Conservation (phyloP, 805 yeast genomes). For the Kazachstania taianensis region DNA sequence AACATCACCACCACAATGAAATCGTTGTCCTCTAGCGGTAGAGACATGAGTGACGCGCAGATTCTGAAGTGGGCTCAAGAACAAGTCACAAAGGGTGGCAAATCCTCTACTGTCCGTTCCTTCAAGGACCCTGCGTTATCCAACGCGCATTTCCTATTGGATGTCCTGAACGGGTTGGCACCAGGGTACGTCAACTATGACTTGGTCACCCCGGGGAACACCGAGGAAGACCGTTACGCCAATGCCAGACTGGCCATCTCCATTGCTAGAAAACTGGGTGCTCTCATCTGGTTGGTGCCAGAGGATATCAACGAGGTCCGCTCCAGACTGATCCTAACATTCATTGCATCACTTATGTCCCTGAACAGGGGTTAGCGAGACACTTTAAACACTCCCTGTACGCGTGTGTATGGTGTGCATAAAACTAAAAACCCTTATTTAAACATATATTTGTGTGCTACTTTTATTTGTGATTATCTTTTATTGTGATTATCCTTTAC, state of each 20-base stretch:
- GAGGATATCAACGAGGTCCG: constrained; percentile 97
- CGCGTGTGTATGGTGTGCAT: too few species aligned
- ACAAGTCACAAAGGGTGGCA: constrained; percentile 80
- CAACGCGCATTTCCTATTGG: constrained; percentile 73
- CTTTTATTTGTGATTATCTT: neutral
- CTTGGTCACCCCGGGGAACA: constrained; percentile 67
- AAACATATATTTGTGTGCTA: neutral
- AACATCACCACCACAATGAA: constrained; percentile 81
- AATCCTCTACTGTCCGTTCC: constrained; percentile 59
- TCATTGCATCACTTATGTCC: constrained; percentile 92
- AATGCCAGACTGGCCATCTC: constrained; percentile 96
- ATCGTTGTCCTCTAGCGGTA: constrained; percentile 59
- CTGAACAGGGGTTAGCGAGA: constrained; percentile 26
- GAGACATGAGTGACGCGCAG: constrained; percentile 71
- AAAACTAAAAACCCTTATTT: too few species aligned
- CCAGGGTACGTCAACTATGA: constrained; percentile 98
- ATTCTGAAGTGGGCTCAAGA: constrained; percentile 91
- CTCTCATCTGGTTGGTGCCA: constrained; percentile 98
- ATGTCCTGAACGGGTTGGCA: constrained; percentile 83
- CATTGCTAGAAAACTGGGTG: constrained; percentile 95
- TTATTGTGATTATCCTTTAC: too few species aligned
- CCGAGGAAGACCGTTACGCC: constrained; percentile 81
- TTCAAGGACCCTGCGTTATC: constrained; percentile 75
- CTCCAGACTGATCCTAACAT: constrained; percentile 83
- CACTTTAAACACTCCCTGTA: too few species aligned